Evolutionary conservation across 352 stramenopile species (phyloP), one percentile per base, ranked within the genome.

Genomic region (Globisporangium spiculum): DNA sequence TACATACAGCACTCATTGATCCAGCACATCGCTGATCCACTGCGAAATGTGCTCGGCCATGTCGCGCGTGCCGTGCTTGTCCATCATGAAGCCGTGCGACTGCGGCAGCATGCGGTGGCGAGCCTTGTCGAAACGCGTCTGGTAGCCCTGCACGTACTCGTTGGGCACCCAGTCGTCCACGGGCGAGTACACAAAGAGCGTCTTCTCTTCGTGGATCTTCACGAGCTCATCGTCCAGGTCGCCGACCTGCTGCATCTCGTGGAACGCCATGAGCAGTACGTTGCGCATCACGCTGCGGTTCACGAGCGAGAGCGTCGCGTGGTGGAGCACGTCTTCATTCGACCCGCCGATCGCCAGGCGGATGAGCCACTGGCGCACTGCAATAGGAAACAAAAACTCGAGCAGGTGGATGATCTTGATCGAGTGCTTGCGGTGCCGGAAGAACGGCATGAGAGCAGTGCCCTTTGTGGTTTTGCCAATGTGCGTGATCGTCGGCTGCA

Each of bases 71-170:
- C 85, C 85, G 32, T 89, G 79, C 0, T 24, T 32, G 38, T 88
- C 82, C 81, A 91, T 89, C 85, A 93, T 93, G 65, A 93, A 93
- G n/a, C 78, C 85, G 53, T 93, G 85, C 54, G 69, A 69, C 73
- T 90, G 78, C 2, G 79, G 75, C 16, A 91, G 73, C 48, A 90
- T 61, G 20, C 78, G 76, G 65, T 90, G 80, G 18, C 75, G 70
- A 5, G 75, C 77, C 3, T 78, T 75, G 7, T 68, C 62, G 59
- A 90, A 91, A 41, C 70, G 69, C 27, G 81, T 64, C 56, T 88
- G 78, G 52, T 86, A 87, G 30, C 84, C 55, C 53, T 90, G 78
- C 67, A 83, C 67, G 52, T 86, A 86, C 53, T 88, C 76, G 22
- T 77, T 73, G 0, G 85, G 85, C 30, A 90, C 81, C 85, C 85